These are phyloP conservation scores for Papiliotrema fonsecae DNA, from an alignment of 1,284 basidiomycete species.

Conservation along the genomic window DNA sequence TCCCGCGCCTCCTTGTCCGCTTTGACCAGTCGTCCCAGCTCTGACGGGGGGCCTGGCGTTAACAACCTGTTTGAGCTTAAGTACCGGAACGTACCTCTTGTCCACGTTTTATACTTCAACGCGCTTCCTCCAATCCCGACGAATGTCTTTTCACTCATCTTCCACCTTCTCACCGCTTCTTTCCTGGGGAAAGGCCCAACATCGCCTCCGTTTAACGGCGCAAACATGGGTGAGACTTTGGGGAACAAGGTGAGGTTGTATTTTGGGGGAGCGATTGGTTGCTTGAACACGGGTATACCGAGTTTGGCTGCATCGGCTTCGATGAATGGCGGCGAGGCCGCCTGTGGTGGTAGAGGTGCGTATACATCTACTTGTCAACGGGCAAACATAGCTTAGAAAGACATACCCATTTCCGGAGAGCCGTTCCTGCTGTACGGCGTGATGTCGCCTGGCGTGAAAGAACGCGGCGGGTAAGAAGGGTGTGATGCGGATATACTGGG, in stretches of 20 bases:
- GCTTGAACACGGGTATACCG: conserved; percentile 42
- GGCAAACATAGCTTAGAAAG: too few relatives aligned
- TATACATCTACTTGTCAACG: too few relatives aligned
- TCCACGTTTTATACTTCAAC: conserved; percentile 40
- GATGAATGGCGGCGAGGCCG: conserved; percentile 31
- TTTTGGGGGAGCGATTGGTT: conserved; percentile 35
- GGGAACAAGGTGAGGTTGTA: conserved; percentile 33
- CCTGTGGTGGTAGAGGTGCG: conserved; percentile 9
- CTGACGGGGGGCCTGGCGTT: conserved; percentile 21
- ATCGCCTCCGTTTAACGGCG: conserved; percentile 35
- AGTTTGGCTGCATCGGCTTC: conserved; percentile 30
- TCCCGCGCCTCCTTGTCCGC: conserved; percentile 34
- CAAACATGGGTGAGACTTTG: conserved; percentile 39
- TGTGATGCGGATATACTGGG: too few relatives aligned
- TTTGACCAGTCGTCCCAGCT: conserved; percentile 29
- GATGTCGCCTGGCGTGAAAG: too few relatives aligned
- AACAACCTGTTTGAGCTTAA: conserved; percentile 3
- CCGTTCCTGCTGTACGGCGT: too few relatives aligned
- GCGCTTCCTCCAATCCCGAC: conserved; percentile 34
- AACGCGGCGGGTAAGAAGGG: too few relatives aligned
- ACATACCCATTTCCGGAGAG: too few relatives aligned
- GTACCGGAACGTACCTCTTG: conserved; percentile 23
- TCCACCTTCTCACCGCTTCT: conserved; percentile 34
- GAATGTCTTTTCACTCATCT: conserved; percentile 19
- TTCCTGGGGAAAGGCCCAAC: conserved; percentile 33